phyloP scores from a whole-genome alignment of 2,329 filamentous ascomycete species.

The Xylariaceae sp. region DNA sequence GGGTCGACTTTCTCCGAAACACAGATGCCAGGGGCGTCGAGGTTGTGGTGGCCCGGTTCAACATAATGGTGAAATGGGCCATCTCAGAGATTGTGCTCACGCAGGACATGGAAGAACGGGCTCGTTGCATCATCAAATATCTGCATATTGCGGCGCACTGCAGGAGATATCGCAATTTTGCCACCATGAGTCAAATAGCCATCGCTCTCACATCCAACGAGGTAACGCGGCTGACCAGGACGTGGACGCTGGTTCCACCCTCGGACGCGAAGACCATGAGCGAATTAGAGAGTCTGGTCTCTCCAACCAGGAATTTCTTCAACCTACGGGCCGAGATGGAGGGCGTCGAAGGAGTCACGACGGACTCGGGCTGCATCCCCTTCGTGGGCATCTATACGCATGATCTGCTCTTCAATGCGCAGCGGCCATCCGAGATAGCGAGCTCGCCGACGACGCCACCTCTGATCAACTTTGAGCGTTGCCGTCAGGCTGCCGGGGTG shows the following conservation, averaged over 20 bases:
- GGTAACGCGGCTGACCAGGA: slow-evolving; percentile 57
- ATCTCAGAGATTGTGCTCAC: slow-evolving; percentile 74
- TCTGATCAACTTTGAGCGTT: slow-evolving; percentile 77
- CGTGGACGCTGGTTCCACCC: slow-evolving; percentile 63
- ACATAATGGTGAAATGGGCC: slow-evolving; percentile 82
- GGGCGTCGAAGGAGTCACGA: slow-evolving; percentile 40
- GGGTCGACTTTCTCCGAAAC: slow-evolving; percentile 73
- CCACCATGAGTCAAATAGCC: slow-evolving; percentile 73
- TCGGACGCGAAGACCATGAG: slow-evolving; percentile 58
- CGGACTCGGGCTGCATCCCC: slow-evolving; percentile 68
- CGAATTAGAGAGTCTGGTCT: slow-evolving; percentile 65
- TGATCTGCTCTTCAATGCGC: slow-evolving; percentile 73
- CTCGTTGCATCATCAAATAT: slow-evolving; percentile 69
- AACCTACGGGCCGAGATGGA: slow-evolving; percentile 77
- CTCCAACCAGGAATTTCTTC: slow-evolving; percentile 71
- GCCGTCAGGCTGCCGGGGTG: slow-evolving; percentile 65
- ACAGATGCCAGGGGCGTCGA: slow-evolving; percentile 69
- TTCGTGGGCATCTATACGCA: slow-evolving; percentile 81
- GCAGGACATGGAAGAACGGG: slow-evolving; percentile 62
- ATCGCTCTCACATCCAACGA: slow-evolving; percentile 71
- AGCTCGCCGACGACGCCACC: slow-evolving; percentile 58
- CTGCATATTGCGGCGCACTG: slow-evolving; percentile 76
- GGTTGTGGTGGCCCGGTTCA: slow-evolving; percentile 79
- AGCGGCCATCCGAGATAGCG: slow-evolving; percentile 68
- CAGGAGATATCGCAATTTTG: slow-evolving; percentile 71